These are phyloP conservation scores for Trypanosoma rangeli DNA, from an alignment of 208 protist genomes.

Conservation along the genomic window DNA sequence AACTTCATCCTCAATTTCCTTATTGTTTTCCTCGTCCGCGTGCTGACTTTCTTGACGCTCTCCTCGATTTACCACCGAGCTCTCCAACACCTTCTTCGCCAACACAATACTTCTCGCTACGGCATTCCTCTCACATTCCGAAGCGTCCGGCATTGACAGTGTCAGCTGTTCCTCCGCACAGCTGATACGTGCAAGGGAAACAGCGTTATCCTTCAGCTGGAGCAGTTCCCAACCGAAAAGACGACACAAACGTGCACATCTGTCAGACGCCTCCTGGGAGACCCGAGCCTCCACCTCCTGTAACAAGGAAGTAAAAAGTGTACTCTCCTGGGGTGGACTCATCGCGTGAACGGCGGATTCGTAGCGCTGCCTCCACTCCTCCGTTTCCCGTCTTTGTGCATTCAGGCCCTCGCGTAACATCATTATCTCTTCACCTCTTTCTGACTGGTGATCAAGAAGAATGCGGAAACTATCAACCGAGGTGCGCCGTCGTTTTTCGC, in stretches of 20 bases:
- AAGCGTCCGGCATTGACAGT: slow-evolving; percentile 15
- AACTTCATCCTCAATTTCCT: background rate
- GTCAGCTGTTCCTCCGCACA: slow-evolving; percentile 14
- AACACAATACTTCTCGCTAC: slow-evolving; percentile 30
- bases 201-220: slow-evolving; percentile 5
- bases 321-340: slow-evolving; percentile 11
- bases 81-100: slow-evolving; percentile 28
- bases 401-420: slow-evolving; percentile 10
- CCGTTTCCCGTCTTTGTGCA: background rate
- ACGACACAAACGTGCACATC: slow-evolving; percentile 12
- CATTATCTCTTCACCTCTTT: slow-evolving; percentile 10
- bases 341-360: slow-evolving; percentile 13
- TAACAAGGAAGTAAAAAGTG: slow-evolving; percentile 22
- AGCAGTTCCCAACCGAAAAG: slow-evolving; percentile 34
- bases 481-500: slow-evolving; percentile 14
- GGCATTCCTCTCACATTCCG: background rate
- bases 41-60: background rate
- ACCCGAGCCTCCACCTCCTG: slow-evolving; percentile 11
- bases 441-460: slow-evolving; percentile 4
- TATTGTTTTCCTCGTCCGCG: background rate
- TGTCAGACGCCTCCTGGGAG: background rate
- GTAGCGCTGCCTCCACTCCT: slow-evolving; percentile 20
- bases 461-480: slow-evolving; percentile 5
- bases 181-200: slow-evolving; percentile 18
- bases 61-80: background rate